phyloP scores from a whole-genome alignment of 441 rosid genomes.

The Corymbia citriodora region DNA sequence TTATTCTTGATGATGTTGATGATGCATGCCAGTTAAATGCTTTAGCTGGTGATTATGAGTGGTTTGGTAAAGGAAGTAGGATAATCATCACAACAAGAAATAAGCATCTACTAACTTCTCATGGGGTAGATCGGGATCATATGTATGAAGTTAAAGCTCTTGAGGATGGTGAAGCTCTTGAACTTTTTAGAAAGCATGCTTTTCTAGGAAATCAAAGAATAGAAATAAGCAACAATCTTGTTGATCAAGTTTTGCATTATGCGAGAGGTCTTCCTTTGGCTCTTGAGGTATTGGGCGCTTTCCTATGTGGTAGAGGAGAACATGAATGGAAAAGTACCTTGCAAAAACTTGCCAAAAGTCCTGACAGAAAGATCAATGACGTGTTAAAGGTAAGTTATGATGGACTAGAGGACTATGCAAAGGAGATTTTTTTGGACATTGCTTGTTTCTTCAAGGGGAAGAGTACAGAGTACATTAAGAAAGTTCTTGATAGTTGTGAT shows the following conservation, averaged over 20 bases:
- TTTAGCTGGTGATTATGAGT: not conserved
- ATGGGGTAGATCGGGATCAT: not conserved
- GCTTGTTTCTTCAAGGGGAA: not conserved
- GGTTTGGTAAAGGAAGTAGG: not conserved
- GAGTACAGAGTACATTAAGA: not conserved
- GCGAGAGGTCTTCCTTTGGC: not conserved
- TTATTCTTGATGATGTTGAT: not conserved
- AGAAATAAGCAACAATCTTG: not conserved
- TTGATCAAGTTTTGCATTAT: not conserved
- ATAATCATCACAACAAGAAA: not conserved
- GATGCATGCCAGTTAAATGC: not conserved
- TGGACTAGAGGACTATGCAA: not conserved
- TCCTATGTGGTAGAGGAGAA: not conserved
- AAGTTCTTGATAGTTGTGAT: not conserved
- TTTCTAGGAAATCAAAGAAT: accelerated
- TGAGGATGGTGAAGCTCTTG: not conserved
- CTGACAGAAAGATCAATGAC: not conserved
- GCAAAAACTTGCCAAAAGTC: not conserved
- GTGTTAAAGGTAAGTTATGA: not conserved
- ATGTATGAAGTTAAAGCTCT: not conserved
- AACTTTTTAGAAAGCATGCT: not conserved
- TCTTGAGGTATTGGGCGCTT: not conserved
- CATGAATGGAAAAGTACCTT: not conserved
- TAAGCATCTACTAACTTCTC: not conserved
- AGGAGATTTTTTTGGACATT: not conserved